phyloP scores from a whole-genome alignment of 2,329 filamentous ascomycete species.

The Fusarium lateritium region DNA sequence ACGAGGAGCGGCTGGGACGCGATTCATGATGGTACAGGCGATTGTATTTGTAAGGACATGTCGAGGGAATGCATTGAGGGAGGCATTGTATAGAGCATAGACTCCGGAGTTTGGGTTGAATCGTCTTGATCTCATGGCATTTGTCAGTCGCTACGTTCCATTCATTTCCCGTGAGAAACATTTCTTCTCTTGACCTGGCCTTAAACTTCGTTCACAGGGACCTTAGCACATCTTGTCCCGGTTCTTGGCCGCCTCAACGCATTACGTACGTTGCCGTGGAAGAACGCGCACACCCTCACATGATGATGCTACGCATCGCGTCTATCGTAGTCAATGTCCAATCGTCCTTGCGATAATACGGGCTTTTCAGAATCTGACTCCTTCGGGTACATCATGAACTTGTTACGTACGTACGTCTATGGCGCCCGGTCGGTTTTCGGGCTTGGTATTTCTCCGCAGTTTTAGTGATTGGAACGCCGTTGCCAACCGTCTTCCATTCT shows the following conservation, averaged over 20 bases:
- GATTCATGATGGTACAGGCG: slow-evolving; percentile 61
- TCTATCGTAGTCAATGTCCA: too few species aligned
- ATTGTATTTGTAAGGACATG: slow-evolving; percentile 36
- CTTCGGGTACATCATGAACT: too few species aligned
- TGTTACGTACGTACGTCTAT: too few species aligned
- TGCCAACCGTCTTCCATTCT: too few species aligned
- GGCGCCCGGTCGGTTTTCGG: too few species aligned
- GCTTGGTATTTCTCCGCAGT: too few species aligned
- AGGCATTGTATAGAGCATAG: slow-evolving; percentile 38
- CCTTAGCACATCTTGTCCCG: slow-evolving; percentile 7
- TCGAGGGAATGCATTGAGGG: slow-evolving; percentile 20
- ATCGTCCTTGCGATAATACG: too few species aligned
- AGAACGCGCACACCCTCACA: too few species aligned
- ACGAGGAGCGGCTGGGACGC: slow-evolving; percentile 84
- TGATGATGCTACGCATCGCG: too few species aligned
- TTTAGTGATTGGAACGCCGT: too few species aligned
- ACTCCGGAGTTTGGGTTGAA: slow-evolving; percentile 37
- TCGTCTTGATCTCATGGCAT: slow-evolving; percentile 10
- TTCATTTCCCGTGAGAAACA: background rate
- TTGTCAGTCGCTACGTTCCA: background rate
- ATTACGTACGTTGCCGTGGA: too few species aligned
- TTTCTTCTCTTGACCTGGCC: background rate
- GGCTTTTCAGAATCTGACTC: too few species aligned
- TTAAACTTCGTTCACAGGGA: slow-evolving; percentile 5
- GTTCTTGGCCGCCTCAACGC: slow-evolving; percentile 11